Conservation (phyloP, 768 basidiomycete species). For the Leccinellum luteum region DNA sequence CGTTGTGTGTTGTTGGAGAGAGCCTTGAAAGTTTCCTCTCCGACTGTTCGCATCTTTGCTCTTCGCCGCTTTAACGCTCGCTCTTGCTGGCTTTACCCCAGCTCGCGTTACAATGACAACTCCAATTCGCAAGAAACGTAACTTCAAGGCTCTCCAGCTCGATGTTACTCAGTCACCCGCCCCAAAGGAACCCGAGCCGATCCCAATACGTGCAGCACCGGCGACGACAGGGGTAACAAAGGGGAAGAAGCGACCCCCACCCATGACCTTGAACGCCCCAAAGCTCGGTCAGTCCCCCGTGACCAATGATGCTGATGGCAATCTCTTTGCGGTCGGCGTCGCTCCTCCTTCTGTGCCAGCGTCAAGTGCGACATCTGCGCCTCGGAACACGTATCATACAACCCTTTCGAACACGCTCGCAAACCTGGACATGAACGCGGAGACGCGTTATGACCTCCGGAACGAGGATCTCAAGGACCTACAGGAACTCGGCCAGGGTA, state of each 20-base stretch:
- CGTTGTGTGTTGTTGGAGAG: neutral
- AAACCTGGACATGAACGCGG: conserved; percentile 80
- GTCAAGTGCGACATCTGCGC: conserved; percentile 49
- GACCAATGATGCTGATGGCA: conserved; percentile 35
- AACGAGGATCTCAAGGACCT: conserved; percentile 91
- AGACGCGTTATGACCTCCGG: conserved; percentile 80
- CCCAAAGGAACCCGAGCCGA: conserved; percentile 41
- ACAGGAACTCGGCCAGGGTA: conserved; percentile 90
- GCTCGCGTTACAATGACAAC: conserved; percentile 38
- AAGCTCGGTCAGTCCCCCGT: conserved; percentile 47
- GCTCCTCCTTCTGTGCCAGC: conserved; percentile 52
- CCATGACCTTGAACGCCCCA: conserved; percentile 77
- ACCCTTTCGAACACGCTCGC: conserved; percentile 82
- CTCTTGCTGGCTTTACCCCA: neutral
- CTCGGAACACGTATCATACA: conserved; percentile 73
- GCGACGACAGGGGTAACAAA: conserved; percentile 35
- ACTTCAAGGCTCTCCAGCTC: conserved; percentile 85
- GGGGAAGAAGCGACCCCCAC: conserved; percentile 73
- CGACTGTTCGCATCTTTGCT: conserved; percentile 12
- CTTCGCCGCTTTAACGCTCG: conserved; percentile 3
- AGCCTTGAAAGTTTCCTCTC: conserved; percentile 16
- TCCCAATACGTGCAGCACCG: conserved; percentile 49
- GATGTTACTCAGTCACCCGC: conserved; percentile 46
- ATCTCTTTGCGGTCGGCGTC: conserved; percentile 46
- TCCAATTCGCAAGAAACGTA: conserved; percentile 86